phyloP scores from a whole-genome alignment of 768 basidiomycete genomes.

The Collybia nuda region DNA sequence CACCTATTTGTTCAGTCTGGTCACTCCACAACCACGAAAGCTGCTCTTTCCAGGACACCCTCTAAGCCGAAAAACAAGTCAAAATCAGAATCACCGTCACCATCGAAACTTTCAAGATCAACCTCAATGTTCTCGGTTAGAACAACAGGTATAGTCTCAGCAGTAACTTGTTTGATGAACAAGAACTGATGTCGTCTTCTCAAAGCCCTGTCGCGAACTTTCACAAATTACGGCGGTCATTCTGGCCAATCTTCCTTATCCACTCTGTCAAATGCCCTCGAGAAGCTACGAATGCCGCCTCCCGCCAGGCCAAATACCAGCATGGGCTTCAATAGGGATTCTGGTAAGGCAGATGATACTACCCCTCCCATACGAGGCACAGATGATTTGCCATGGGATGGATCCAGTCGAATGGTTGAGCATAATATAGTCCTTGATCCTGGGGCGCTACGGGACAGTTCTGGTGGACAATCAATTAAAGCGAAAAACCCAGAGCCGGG shows the following conservation, averaged over 20 bases:
- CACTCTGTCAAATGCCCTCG: constrained; percentile 64
- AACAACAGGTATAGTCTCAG: constrained; percentile 25
- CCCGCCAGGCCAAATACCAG: constrained; percentile 70
- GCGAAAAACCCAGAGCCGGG: no score
- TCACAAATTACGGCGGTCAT: constrained; percentile 15
- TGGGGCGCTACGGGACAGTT: no score
- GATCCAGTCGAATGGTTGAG: no score
- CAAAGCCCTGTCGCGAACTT: constrained; percentile 19
- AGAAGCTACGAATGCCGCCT: constrained; percentile 67
- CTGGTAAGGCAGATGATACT: not conserved
- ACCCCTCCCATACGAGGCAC: no score
- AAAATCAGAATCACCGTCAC: constrained; percentile 26
- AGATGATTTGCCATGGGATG: no score
- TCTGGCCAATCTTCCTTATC: constrained; percentile 50
- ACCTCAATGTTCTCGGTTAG: constrained; percentile 24
- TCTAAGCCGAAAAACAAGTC: constrained; percentile 13
- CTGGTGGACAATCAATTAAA: no score
- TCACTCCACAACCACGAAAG: constrained; percentile 18
- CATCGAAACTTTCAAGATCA: constrained; percentile 30
- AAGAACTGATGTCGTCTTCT: no score
- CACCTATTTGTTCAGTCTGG: constrained; percentile 16
- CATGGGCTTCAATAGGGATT: constrained; percentile 58
- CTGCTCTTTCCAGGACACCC: constrained; percentile 23
- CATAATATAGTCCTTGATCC: no score
- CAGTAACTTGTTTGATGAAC: no score